Base-by-base conservation (phyloP, 192 early-diverging fungal species). In the Mortierella alpina region DNA sequence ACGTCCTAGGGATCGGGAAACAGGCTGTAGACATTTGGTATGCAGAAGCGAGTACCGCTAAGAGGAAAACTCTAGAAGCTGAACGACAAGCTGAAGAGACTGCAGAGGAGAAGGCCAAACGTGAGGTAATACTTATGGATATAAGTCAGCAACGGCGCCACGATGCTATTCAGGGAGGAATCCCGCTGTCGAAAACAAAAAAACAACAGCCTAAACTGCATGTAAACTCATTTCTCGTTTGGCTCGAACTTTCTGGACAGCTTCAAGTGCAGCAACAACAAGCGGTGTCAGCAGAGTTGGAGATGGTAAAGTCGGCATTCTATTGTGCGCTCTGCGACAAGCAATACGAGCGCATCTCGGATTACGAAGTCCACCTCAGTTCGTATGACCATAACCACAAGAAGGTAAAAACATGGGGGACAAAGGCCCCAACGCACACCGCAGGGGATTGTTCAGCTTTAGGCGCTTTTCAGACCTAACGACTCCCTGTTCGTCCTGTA, bases 351-450 rank as follows among this genome's bases (percentile, higher is more conserved):
- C 91, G 90, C 61, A 90, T 92, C 15, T 82, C 89, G 41, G 94
- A 94, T 54, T 95, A 90, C 80, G 94, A 95, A 59, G 85, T 86
- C 5, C 94, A 95, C 69, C 66, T 95, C 23, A 89, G 88, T 47
- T 88, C 86, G 41, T 95, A 95, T 60, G 94, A 95, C 72, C 94
- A 95, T 72, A 86, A 93, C 69, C 94, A 95, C 79, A 83, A 87
- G 45, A 91, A 93, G 87, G 90, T 91, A 72, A 70, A 10, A 22
- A 10, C 60, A 14, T 63, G 9, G 9, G 11, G 4, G 31, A 14
- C 42, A 41, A 11, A 59, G 12, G 9, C 6, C 5, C 1, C 14
- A 31, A 3, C 31, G 3, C 31, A 31, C 31, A 31, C 31, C 17
- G 54, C 6, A 13, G n/a, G 53, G 53, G 53, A 55, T 8, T 22